phyloP scores from a whole-genome alignment of 2,329 filamentous ascomycete genomes.

The Madurella mycetomatis region DNA sequence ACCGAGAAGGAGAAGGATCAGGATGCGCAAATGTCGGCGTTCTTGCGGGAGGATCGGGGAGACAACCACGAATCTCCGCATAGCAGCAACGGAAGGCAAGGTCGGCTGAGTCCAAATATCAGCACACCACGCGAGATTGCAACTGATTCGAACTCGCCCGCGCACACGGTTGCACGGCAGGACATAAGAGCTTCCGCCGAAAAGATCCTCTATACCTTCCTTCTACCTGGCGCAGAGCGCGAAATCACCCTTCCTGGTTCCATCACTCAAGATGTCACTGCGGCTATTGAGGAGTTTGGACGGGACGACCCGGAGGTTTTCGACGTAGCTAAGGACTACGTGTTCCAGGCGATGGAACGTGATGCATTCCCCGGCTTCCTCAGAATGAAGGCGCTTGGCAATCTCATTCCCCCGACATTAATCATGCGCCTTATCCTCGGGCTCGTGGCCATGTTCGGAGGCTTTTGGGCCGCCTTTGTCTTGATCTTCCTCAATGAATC shows the following conservation, averaged over 20 bases:
- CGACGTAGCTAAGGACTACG: slow-evolving; percentile 96
- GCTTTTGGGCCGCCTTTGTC: slow-evolving; percentile 89
- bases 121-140: slow-evolving; percentile 57
- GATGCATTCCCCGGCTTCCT: slow-evolving; percentile 98
- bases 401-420: slow-evolving; percentile 86
- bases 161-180: slow-evolving; percentile 76
- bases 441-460: slow-evolving; percentile 80
- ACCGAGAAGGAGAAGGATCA: slow-evolving; percentile 70
- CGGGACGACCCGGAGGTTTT: slow-evolving; percentile 97
- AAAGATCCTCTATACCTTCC: slow-evolving; percentile 97
- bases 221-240: slow-evolving; percentile 90
- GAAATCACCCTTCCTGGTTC: slow-evolving; percentile 90
- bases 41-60: slow-evolving; percentile 64
- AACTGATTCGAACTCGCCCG: slow-evolving; percentile 76
- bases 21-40: slow-evolving; percentile 88
- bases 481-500: slow-evolving; percentile 85
- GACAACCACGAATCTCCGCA: slow-evolving; percentile 54
- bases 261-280: slow-evolving; percentile 81
- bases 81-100: slow-evolving; percentile 44
- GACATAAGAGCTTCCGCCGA: slow-evolving; percentile 92
- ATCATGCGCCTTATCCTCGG: slow-evolving; percentile 82
- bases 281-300: slow-evolving; percentile 82
- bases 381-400: slow-evolving; percentile 89
- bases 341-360: slow-evolving; percentile 98
- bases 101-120: slow-evolving; percentile 51